Evolutionary conservation across 371 early-diverging fungal species (phyloP), one percentile per base, ranked within the genome.

Genomic region (Syncephalastrum monosporum): DNA sequence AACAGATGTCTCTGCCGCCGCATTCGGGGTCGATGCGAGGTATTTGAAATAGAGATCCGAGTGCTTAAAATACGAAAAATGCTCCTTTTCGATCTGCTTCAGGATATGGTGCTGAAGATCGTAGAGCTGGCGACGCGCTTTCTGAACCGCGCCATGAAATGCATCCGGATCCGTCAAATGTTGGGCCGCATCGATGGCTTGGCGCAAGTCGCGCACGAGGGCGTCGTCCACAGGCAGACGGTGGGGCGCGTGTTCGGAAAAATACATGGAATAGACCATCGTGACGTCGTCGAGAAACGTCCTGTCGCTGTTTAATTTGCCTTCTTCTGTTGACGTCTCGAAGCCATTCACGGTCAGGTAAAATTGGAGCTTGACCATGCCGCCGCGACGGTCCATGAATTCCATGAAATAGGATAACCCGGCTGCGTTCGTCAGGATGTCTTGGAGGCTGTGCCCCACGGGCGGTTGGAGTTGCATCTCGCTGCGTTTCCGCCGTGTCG

Each of bases 361-460:
- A 56, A 89, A 91, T 59, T 90, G 89, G 1, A 91, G 78, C 21
- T 83, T 74, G 21, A 82, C 67, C 74, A 84, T 79, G 52, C 77
- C 80, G 1, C 85, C 86, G 15, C 79, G 75, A 27, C 82, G 82
- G 59, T 92, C 92, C 86, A 90, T 85, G 61, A 85, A 91, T 69
- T 92, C 94, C 75, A 86, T 88, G 68, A 92, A 91, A 42, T 87
- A 90, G 0, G 90, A 86, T 7, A 92, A 61, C 0, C 89, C 85
- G 0, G 84, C 61, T 0, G 87, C 81, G 53, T 89, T 88, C 5
- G 82, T 79, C 19, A 90, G 66, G 23, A 88, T 82, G 33, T 86
- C 86, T 13, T 65, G 55, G 12, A 78, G 50, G 25, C 52, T 69
- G 16, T 62, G 69, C 1, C 73, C 71, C 1, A 51, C 38, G 17